Conservation (phyloP, 371 early-diverging fungal genomes). For the Neoconidiobolus thromboides region DNA sequence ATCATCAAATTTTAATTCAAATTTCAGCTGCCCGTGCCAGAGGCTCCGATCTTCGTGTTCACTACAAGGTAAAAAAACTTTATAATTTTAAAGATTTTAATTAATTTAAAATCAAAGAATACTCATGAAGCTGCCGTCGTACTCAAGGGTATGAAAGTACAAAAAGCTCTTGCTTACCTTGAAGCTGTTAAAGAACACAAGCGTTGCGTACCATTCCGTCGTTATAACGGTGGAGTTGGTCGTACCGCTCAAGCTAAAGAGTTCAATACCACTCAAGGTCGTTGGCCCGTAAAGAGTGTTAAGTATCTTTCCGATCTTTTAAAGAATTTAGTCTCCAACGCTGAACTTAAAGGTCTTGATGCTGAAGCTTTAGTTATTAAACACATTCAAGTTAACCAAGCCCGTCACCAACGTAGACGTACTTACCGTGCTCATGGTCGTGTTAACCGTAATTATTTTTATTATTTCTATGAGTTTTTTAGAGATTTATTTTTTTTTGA, state of each 20-base stretch:
- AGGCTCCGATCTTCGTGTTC: conserved; percentile 93
- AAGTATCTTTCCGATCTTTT: conserved; percentile 85
- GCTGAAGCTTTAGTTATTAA: conserved; percentile 69
- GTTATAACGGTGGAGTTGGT: conserved; percentile 95
- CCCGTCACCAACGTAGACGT: conserved; percentile 95
- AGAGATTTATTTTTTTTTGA: not conserved
- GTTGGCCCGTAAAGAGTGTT: conserved; percentile 98
- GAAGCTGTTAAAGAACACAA: conserved; percentile 92
- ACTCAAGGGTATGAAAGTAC: conserved; percentile 84
- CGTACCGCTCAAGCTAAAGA: conserved; percentile 96
- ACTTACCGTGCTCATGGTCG: conserved; percentile 99
- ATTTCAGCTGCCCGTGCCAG: conserved; percentile 24
- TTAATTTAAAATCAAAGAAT: conserved; percentile 29
- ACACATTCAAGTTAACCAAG: conserved; percentile 97
- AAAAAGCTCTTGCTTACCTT: conserved; percentile 89
- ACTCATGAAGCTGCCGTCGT: conserved; percentile 95
- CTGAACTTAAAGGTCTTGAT: conserved; percentile 87
- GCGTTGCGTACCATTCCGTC: conserved; percentile 95
- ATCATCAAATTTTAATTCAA: too few relatives aligned
- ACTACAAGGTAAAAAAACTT: conserved; percentile 36
- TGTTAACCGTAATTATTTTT: conserved; percentile 41
- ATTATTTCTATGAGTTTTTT: not conserved
- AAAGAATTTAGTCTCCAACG: conserved; percentile 95
- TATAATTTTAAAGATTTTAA: too few relatives aligned
- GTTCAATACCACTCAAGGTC: conserved; percentile 83